These are phyloP conservation scores for Rhodotorula glutinis DNA, from an alignment of 1,284 basidiomycete species.

Conservation along the genomic window DNA sequence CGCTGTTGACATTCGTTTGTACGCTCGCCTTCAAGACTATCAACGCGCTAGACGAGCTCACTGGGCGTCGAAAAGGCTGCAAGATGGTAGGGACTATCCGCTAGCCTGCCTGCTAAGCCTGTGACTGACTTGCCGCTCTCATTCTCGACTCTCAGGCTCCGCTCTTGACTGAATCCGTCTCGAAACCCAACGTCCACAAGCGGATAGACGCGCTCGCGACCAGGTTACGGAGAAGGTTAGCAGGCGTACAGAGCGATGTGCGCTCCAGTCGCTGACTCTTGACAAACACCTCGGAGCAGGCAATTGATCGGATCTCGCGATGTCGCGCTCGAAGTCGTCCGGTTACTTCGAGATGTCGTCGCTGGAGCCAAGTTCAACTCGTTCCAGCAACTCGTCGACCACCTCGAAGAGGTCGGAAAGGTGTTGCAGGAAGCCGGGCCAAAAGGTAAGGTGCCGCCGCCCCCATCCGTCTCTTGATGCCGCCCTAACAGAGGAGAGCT, in stretches of 20 bases:
- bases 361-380: conserved; percentile 79
- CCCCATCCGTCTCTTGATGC: background rate
- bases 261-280: background rate
- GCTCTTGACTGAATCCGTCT: conserved; percentile 7
- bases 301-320: conserved; percentile 83
- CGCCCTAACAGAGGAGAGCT: background rate
- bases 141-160: background rate
- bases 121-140: background rate
- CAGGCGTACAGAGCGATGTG: no score
- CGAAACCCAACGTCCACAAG: conserved; percentile 25
- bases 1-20: no score
- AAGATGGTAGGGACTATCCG: background rate
- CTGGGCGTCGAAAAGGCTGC: no score
- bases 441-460: conserved; percentile 63
- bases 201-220: conserved; percentile 30
- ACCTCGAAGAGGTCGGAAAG: conserved; percentile 76
- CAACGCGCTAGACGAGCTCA: no score
- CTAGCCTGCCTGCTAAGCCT: background rate
- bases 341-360: conserved; percentile 82
- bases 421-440: conserved; percentile 83
- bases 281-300: conserved; percentile 51
- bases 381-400: conserved; percentile 77
- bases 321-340: conserved; percentile 82
- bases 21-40: no score
- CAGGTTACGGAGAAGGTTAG: conserved; percentile 27